These are phyloP conservation scores for Cercospora canescens DNA, from an alignment of 2,329 filamentous ascomycete genomes.

Conservation along the genomic window DNA sequence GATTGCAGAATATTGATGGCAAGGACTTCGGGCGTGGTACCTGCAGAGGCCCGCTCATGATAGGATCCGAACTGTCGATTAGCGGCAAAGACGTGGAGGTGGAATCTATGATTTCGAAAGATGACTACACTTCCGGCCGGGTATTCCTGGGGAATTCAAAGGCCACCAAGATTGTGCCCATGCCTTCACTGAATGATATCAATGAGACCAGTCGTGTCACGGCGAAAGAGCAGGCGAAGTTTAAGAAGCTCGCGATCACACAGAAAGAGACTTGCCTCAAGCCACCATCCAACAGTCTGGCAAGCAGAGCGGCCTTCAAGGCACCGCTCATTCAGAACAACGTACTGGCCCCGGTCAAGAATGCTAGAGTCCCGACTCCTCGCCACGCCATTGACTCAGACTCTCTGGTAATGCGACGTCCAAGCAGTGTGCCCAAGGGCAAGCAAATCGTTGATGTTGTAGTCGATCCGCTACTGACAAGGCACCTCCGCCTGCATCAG, in stretches of 20 bases:
- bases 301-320: constrained; percentile 52
- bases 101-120: constrained; percentile 60
- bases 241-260: constrained; percentile 40
- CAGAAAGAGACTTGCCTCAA: constrained; percentile 41
- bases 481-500: constrained; percentile 67
- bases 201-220: constrained; percentile 27
- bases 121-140: constrained; percentile 45
- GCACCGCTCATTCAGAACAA: constrained; percentile 58
- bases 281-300: constrained; percentile 42
- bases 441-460: constrained; percentile 72
- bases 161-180: constrained; percentile 26
- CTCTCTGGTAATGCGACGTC: constrained; percentile 68
- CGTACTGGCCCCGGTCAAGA: constrained; percentile 41
- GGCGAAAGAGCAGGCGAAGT: constrained; percentile 34
- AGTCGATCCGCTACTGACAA: constrained; percentile 65
- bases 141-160: constrained; percentile 32
- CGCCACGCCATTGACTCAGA: constrained; percentile 64
- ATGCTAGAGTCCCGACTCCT: constrained; percentile 54
- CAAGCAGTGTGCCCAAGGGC: constrained; percentile 54
- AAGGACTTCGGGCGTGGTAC: constrained; percentile 61
- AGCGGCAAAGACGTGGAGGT: constrained; percentile 69
- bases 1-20: constrained; percentile 63
- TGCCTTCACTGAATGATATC: constrained; percentile 30
- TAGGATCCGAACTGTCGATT: constrained; percentile 62
- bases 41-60: constrained; percentile 57